Percentiles rank a stretch among this genome's conserved stretches.
phyloP scores from a whole-genome alignment of 768 basidiomycete genomes.

The Russula brevipes region DNA sequence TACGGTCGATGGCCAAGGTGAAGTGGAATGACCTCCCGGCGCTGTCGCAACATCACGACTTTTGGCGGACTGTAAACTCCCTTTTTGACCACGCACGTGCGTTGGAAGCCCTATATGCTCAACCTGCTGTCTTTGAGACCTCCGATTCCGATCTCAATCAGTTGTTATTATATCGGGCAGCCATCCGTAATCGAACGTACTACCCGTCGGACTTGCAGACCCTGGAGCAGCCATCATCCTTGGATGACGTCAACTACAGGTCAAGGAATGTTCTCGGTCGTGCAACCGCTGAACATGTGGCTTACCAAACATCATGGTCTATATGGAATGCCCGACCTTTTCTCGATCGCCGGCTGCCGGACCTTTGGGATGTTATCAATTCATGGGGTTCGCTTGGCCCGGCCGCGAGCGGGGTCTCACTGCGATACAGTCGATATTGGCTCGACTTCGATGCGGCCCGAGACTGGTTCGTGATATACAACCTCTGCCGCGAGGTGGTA shows the following conservation, averaged over 20 bases:
- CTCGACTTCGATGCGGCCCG: slow-evolving; percentile 5
- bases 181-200: slow-evolving; percentile 1
- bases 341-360: background rate
- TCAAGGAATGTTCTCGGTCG: background rate
- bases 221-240: background rate
- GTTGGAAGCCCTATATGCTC: slow-evolving; percentile 2
- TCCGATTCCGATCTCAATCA: background rate
- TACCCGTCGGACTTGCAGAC: slow-evolving; percentile 4
- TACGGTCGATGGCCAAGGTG: slow-evolving; percentile 5
- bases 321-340: background rate
- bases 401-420: background rate
- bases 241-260: background rate
- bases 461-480: slow-evolving; percentile 14
- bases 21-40: slow-evolving; percentile 12
- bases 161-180: background rate
- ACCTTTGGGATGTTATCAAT: background rate
- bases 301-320: slow-evolving; percentile 6
- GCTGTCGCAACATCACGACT: slow-evolving; percentile 12
- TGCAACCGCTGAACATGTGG: background rate
- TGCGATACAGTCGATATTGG: slow-evolving; percentile 14
- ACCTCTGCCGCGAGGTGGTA: background rate
- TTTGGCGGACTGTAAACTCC: background rate
- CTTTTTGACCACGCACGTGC: slow-evolving; percentile 8
- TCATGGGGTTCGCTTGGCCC: slow-evolving; percentile 4
- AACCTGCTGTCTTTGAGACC: background rate